Percentiles rank a stretch among this genome's conserved stretches.
Conservation (phyloP, 179 eudicot species). For the Gypsophila paniculata region DNA sequence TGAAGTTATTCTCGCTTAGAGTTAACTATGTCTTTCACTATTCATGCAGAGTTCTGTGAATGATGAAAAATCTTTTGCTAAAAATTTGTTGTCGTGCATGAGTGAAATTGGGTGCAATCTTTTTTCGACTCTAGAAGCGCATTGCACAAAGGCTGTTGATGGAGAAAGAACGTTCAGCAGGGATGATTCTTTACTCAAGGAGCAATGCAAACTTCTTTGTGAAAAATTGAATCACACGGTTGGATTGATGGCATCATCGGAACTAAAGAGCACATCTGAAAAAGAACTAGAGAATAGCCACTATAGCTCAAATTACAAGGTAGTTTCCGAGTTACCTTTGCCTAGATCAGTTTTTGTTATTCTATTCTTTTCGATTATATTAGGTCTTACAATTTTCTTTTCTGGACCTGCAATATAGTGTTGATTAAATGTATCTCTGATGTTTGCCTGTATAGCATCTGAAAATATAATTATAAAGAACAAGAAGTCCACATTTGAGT, state of each 20-base stretch:
- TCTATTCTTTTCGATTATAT: constrained; percentile 35
- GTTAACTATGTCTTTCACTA: constrained; percentile 7
- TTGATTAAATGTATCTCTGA: constrained; percentile 3
- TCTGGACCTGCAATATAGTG: constrained; percentile 23
- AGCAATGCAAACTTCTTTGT: constrained; percentile 44
- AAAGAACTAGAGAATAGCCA: constrained; percentile 24
- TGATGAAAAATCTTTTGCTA: constrained; percentile 58
- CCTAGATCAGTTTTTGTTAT: constrained; percentile 37
- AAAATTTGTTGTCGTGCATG: constrained; percentile 52
- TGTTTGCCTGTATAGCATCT: constrained; percentile 8
- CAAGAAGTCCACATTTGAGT: neutral
- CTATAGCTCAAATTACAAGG: constrained; percentile 47
- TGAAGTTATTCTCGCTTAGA: neutral
- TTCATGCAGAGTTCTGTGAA: constrained; percentile 50
- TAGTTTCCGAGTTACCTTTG: constrained; percentile 51
- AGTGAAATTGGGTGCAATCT: constrained; percentile 61
- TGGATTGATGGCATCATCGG: constrained; percentile 37
- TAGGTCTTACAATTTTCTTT: constrained; percentile 35
- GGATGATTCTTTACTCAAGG: constrained; percentile 38
- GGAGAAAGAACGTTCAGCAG: constrained; percentile 27
- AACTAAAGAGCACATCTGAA: constrained; percentile 25
- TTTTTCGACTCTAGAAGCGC: constrained; percentile 63
- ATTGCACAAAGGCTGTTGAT: constrained; percentile 39
- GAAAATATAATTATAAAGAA: neutral
- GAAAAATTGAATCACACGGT: constrained; percentile 46